A percentile compares a stretch with the other conserved stretches of the same genome.
Evolutionary conservation across 257 asterid species (phyloP).

Genomic region (Striga asiatica): DNA sequence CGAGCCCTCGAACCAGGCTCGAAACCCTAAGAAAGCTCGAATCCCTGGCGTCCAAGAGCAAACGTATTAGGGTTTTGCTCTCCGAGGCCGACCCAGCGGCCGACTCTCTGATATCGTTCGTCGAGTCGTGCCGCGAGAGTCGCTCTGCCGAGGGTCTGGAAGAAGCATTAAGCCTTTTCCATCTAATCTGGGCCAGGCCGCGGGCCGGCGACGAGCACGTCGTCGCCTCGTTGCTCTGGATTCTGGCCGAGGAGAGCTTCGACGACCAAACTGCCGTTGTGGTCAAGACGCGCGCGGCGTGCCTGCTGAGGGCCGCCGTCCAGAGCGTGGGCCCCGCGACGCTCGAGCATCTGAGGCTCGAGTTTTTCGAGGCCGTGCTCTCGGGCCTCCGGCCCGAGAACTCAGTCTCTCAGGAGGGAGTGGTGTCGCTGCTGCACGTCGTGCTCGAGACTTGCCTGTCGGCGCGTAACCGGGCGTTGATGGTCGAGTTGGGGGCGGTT

Average conservation of each 20-base stretch:
- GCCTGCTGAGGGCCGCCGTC: conserved; percentile 16
- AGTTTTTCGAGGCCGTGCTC: conserved; percentile 15
- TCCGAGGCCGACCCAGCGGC: conserved; percentile 25
- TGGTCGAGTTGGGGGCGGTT: conserved; percentile 34
- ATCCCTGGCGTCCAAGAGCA: conserved; percentile 26
- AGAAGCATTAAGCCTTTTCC: conserved; percentile 26
- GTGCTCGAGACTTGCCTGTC: conserved; percentile 25
- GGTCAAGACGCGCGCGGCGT: conserved; percentile 25
- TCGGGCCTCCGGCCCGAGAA: background rate
- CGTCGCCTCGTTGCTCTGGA: conserved; percentile 36
- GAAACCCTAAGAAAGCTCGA: conserved; percentile 28
- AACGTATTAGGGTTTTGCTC: conserved; percentile 21
- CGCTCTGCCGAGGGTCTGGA: conserved; percentile 15
- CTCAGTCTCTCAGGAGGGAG: background rate
- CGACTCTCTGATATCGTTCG: conserved; percentile 5
- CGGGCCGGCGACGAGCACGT: no score
- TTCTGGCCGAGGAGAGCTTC: conserved; percentile 2
- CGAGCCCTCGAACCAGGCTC: conserved; percentile 5
- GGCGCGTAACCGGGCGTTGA: conserved; percentile 34
- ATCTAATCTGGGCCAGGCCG: conserved; percentile 6
- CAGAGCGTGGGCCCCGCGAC: conserved; percentile 4
- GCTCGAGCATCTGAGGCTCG: conserved; percentile 25
- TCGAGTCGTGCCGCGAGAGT: conserved; percentile 18
- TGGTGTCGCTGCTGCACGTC: conserved; percentile 23
- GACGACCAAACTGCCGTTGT: background rate